phyloP scores from a whole-genome alignment of 202 grass and related monocot genomes.

The Digitaria exilis region DNA sequence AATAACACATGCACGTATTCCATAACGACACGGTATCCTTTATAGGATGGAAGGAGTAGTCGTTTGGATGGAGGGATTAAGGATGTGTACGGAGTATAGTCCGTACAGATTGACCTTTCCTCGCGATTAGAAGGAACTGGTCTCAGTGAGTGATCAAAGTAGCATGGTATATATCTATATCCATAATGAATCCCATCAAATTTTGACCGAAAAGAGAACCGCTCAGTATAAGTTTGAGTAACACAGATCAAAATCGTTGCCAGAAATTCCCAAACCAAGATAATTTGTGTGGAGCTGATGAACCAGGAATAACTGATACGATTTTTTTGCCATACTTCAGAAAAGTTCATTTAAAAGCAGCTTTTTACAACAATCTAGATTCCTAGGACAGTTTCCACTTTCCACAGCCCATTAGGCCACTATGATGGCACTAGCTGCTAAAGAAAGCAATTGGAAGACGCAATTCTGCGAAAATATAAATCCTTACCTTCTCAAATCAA shows the following conservation, averaged over 20 bases:
- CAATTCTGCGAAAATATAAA: constrained; percentile 3
- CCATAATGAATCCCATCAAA: neutral
- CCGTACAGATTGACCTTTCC: neutral
- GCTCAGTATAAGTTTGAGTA: neutral
- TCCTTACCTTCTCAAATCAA: constrained; percentile 49
- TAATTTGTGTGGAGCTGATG: neutral
- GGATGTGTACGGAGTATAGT: too few relatives aligned
- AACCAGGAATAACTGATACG: neutral
- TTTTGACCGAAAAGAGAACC: neutral
- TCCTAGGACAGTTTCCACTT: constrained; percentile 21
- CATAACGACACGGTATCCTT: too few relatives aligned
- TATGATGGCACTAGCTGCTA: neutral
- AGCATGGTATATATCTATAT: neutral
- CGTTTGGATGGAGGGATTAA: too few relatives aligned
- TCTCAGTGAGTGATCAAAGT: neutral
- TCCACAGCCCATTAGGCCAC: too few relatives aligned
- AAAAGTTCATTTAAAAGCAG: constrained; percentile 8
- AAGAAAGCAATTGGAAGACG: constrained; percentile 8
- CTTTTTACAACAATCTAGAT: constrained; percentile 7
- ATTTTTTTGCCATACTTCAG: constrained; percentile 15
- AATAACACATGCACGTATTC: too few relatives aligned
- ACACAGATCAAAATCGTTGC: neutral
- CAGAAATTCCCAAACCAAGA: neutral
- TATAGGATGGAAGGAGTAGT: too few relatives aligned
- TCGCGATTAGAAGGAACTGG: neutral